These are phyloP conservation scores for Mollisiaceae sp. DNA, from an alignment of 2,329 filamentous ascomycete species.

Conservation along the genomic window DNA sequence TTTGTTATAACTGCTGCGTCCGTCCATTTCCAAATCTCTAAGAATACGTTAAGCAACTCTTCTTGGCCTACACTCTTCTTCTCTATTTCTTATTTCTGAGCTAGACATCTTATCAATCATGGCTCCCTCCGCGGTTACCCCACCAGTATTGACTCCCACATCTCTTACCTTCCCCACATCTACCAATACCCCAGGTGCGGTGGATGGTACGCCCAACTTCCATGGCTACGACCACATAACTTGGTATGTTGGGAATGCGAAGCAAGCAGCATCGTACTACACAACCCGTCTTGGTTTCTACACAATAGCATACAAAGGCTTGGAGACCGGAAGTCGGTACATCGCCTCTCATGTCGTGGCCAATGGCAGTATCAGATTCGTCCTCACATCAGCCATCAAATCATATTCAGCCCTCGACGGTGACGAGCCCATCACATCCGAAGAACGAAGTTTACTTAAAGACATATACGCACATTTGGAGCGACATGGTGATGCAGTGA, in stretches of 20 bases:
- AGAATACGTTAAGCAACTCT: background rate
- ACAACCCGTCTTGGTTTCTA: conserved; percentile 85
- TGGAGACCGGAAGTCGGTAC: conserved; percentile 84
- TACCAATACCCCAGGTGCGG: conserved; percentile 58
- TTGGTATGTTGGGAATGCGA: conserved; percentile 97
- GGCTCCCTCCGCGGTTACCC: conserved; percentile 37
- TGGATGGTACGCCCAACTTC: conserved; percentile 63
- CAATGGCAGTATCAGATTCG: conserved; percentile 78
- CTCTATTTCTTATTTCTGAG: conserved; percentile 9
- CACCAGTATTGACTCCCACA: conserved; percentile 31
- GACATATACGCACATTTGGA: conserved; percentile 86
- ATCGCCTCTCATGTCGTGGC: conserved; percentile 84
- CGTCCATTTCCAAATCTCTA: background rate
- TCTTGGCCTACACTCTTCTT: background rate
- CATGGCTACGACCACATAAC: conserved; percentile 90
- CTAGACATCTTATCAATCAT: conserved; percentile 21
- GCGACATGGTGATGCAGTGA: conserved; percentile 89
- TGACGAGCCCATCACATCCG: conserved; percentile 64
- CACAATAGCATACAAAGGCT: conserved; percentile 80
- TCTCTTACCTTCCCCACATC: conserved; percentile 45
- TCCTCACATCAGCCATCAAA: conserved; percentile 82
- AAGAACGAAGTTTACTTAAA: conserved; percentile 68
- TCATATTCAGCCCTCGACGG: conserved; percentile 58
- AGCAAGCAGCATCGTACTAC: conserved; percentile 92
- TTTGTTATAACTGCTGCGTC: background rate